Evolutionary conservation across 192 early-diverging fungal species (phyloP), one percentile per base, ranked within the genome.

Genomic region (Podila epicladia): DNA sequence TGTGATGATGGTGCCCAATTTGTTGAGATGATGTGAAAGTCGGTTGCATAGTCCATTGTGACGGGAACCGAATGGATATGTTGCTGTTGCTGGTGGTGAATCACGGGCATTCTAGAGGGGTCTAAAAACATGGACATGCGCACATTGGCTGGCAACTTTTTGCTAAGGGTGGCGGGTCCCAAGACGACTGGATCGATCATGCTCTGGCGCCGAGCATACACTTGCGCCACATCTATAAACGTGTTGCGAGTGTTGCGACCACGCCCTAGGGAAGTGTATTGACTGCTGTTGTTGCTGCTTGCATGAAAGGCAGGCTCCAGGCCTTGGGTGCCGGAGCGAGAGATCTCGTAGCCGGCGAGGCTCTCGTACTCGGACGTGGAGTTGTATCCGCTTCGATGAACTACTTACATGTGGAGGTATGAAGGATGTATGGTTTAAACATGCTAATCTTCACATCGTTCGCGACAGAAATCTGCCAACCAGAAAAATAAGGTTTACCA

Each of bases 221-320:
- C 60, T 15, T 72, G 59, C 2, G 76, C 65, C 26, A 79, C 76
- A 50, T 68, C 69, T 1, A 64, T 68, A 31, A 68, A 62, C 2
- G 69, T 68, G n/a, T 63, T 72, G 2, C 76, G 29, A n/a, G 45
- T 24, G 48, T 68, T 64, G 7, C 0, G 7, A 19, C 57, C 20
- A 33, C 53, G 59, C 5, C 53, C 53, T 4, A 55, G 53, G 5
- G 53, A 55, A 9, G 53, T 8, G 24, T 24, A 55, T 9, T 2
- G 53, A 55, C 2, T 32, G 15, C 22, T 55, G 51, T 13, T 51
- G 59, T 22, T 32, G 13, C 45, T 17, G 33, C 9, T 8, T 29
- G 20, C 26, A 17, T 45, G 41, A 0, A 45, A 45, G 13, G 33
- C 17, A 0, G 45, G 17, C 2, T 45, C 53, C 26, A 41, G 31